Conservation (phyloP, 495 filamentous ascomycete species). For the Aspergillus ellipticus region DNA sequence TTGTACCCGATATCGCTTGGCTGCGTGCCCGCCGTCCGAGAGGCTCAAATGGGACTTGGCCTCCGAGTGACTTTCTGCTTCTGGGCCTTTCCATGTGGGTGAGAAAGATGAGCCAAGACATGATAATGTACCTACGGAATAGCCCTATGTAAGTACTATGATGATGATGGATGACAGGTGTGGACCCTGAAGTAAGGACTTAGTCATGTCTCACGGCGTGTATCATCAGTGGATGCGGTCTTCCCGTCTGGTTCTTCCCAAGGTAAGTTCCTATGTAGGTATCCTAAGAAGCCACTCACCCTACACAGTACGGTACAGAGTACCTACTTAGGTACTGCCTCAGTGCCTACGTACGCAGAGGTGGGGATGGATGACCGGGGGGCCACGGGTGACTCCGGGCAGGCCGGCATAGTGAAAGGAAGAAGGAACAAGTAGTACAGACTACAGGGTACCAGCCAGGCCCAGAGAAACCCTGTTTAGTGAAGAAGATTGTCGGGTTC, state of each 20-base stretch:
- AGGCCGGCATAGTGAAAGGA: too few relatives aligned
- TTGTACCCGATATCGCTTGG: background rate
- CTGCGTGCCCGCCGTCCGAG: background rate
- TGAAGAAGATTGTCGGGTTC: too few relatives aligned
- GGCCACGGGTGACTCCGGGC: too few relatives aligned
- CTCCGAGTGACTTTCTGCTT: background rate
- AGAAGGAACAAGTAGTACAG: too few relatives aligned
- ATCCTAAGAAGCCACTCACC: too few relatives aligned
- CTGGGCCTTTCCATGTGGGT: background rate
- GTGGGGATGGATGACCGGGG: too few relatives aligned
- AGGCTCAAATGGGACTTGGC: background rate
- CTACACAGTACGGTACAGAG: too few relatives aligned
- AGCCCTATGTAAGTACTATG: background rate
- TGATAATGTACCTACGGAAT: background rate
- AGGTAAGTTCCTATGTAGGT: background rate
- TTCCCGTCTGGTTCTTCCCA: too few relatives aligned
- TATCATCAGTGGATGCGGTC: background rate
- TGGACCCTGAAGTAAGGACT: background rate
- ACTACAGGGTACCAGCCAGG: too few relatives aligned
- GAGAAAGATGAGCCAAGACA: background rate
- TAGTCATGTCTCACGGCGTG: background rate
- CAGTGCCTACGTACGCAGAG: too few relatives aligned
- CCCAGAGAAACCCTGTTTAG: too few relatives aligned
- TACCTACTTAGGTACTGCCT: too few relatives aligned
- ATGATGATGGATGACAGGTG: slow-evolving; percentile 1